Conservation (phyloP, 2,329 filamentous ascomycete genomes). For the Fusarium papillatum region DNA sequence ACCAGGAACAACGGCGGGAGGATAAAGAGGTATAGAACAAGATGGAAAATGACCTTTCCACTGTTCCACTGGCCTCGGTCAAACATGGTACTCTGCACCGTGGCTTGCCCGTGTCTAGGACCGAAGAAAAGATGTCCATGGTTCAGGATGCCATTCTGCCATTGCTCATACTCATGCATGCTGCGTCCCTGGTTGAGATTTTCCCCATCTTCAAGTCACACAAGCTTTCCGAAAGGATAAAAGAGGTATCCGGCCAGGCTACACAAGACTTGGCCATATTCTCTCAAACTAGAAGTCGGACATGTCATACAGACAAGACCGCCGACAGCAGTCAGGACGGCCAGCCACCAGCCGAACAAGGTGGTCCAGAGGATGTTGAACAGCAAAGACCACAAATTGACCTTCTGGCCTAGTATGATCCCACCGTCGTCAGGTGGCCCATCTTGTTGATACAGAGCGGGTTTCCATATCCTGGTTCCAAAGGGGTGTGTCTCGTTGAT, state of each 20-base stretch:
- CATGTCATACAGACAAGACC: neutral
- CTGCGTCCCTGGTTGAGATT: neutral
- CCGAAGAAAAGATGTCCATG: neutral
- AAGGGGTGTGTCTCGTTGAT: neutral
- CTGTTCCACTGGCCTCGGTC: neutral
- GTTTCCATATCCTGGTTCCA: neutral
- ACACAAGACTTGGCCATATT: neutral
- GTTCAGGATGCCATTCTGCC: neutral
- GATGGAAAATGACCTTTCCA: neutral
- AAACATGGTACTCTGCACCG: neutral
- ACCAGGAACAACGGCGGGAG: neutral
- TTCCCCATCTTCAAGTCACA: neutral
- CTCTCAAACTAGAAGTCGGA: neutral
- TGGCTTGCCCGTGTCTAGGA: neutral
- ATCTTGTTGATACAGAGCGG: neutral
- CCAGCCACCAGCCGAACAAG: neutral
- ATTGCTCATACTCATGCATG: neutral
- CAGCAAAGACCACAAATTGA: neutral
- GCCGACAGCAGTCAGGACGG: neutral
- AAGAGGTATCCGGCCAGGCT: neutral
- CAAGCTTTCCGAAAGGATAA: neutral
- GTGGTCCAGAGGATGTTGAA: neutral
- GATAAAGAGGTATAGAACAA: neutral
- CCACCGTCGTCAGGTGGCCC: neutral
- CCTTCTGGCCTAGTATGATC: neutral